These are phyloP conservation scores for Diospyros kaki DNA, from an alignment of 148 eudicot genomes.

Conservation along the genomic window DNA sequence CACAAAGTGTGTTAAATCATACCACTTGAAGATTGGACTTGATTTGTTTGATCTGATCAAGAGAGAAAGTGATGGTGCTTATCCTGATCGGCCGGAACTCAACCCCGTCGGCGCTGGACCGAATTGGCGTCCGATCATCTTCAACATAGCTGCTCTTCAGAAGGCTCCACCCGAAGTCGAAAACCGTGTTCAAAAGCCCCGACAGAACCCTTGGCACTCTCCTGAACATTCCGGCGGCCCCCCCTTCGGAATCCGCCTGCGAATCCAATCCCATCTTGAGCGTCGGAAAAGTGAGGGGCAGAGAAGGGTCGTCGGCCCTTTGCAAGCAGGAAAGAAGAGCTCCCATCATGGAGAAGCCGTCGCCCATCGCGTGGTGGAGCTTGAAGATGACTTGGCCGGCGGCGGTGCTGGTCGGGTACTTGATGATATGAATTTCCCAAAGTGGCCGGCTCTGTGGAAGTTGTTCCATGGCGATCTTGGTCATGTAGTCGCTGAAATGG, in stretches of 20 bases:
- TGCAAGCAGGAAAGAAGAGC: slow-evolving; percentile 82
- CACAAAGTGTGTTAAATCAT: slow-evolving; percentile 5
- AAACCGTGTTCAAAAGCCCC: slow-evolving; percentile 34
- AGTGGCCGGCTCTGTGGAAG: slow-evolving; percentile 61
- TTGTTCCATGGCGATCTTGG: slow-evolving; percentile 46
- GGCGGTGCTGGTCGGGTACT: slow-evolving; percentile 65
- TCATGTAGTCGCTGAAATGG: slow-evolving; percentile 44
- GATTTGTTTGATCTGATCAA: slow-evolving; percentile 51
- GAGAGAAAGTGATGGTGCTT: slow-evolving; percentile 41
- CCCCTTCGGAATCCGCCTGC: neutral
- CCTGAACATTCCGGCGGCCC: neutral
- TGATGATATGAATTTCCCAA: slow-evolving; percentile 69
- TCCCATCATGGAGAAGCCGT: slow-evolving; percentile 86
- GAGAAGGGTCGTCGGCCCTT: slow-evolving; percentile 62
- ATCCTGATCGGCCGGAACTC: slow-evolving; percentile 52
- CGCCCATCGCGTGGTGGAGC: slow-evolving; percentile 84
- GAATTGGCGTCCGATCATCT: slow-evolving; percentile 53
- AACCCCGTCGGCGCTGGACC: slow-evolving; percentile 47
- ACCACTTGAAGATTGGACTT: slow-evolving; percentile 61
- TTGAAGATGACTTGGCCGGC: slow-evolving; percentile 60
- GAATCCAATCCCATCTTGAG: slow-evolving; percentile 10
- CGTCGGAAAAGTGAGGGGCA: slow-evolving; percentile 62
- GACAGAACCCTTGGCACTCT: slow-evolving; percentile 21
- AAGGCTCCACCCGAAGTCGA: slow-evolving; percentile 67
- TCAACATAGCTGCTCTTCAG: slow-evolving; percentile 51